phyloP scores from a whole-genome alignment of 192 early-diverging fungal genomes.

The Phycomyces nitens region DNA sequence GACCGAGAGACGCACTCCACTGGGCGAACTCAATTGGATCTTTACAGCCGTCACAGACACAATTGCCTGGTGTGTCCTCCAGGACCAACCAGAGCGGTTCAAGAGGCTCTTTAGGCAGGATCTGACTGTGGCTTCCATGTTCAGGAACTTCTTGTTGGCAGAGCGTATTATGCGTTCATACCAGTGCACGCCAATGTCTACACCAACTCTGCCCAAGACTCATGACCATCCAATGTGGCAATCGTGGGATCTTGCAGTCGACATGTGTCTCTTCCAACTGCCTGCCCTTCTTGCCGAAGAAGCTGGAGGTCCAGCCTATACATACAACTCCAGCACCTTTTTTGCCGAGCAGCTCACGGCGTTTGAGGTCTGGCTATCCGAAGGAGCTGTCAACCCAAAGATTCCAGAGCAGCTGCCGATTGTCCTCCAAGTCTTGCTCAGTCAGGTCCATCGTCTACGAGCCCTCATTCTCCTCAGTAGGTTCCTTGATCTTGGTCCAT shows the following conservation, averaged over 20 bases:
- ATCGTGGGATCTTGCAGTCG: constrained; percentile 91
- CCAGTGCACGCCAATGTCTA: constrained; percentile 87
- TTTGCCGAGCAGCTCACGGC: constrained; percentile 97
- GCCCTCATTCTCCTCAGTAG: constrained; percentile 88
- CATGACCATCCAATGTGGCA: constrained; percentile 97
- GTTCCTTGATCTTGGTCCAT: constrained; percentile 89
- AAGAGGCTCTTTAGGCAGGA: constrained; percentile 91
- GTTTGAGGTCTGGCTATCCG: constrained; percentile 93
- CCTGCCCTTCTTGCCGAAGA: constrained; percentile 66
- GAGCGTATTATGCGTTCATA: constrained; percentile 95
- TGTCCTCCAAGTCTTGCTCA: constrained; percentile 92
- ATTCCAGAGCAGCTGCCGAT: constrained; percentile 93
- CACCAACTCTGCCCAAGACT: constrained; percentile 80
- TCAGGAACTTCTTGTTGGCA: constrained; percentile 93
- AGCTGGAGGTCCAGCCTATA: constrained; percentile 35
- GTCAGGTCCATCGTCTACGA: constrained; percentile 90
- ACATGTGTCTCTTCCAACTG: constrained; percentile 88
- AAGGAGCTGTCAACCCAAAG: constrained; percentile 74
- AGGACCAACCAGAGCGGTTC: constrained; percentile 77
- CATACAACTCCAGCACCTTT: constrained; percentile 82
- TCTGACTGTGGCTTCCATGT: constrained; percentile 89
- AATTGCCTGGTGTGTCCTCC: constrained; percentile 93
- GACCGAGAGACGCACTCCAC: constrained; percentile 87
- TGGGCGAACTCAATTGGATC: constrained; percentile 99
- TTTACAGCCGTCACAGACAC: constrained; percentile 98